Percentiles rank a stretch among this genome's conserved stretches.
These are phyloP conservation scores for Silybum marianum DNA, from an alignment of 129 eudicot species.

Conservation along the genomic window DNA sequence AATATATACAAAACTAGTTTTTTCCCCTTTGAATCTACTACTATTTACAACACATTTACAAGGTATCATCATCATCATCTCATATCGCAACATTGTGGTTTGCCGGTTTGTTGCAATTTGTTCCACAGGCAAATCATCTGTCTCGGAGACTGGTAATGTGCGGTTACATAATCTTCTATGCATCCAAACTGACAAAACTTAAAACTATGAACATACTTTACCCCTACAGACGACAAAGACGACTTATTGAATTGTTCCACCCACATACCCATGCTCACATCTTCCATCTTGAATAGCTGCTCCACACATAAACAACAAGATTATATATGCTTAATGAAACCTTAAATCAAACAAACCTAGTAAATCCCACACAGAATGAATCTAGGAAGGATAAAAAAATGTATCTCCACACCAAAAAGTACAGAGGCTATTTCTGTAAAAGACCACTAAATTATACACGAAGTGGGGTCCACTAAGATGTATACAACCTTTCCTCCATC, in stretches of 20 bases:
- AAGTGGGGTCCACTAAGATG: too few species aligned
- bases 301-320: neutral
- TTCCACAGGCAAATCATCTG: slow-evolving; percentile 61
- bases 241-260: slow-evolving; percentile 45
- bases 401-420: too few species aligned
- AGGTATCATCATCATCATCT: slow-evolving; percentile 36
- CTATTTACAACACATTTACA: neutral
- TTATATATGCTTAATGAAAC: neutral
- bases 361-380: neutral
- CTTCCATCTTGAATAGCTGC: slow-evolving; percentile 63
- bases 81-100: slow-evolving; percentile 65
- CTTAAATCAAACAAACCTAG: neutral
- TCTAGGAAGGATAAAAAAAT: too few species aligned
- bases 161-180: slow-evolving; percentile 41
- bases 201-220: slow-evolving; percentile 52
- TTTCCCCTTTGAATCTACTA: neutral
- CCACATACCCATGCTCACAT: slow-evolving; percentile 56
- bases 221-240: slow-evolving; percentile 21
- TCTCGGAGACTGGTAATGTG: slow-evolving; percentile 54
- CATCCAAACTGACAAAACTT: slow-evolving; percentile 53
- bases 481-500: too few species aligned
- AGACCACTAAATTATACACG: too few species aligned
- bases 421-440: too few species aligned
- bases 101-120: slow-evolving; percentile 41
- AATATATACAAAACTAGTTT: neutral